Evolutionary conservation across 352 stramenopile species (phyloP).

Genomic region (Phytophthora sp.): DNA sequence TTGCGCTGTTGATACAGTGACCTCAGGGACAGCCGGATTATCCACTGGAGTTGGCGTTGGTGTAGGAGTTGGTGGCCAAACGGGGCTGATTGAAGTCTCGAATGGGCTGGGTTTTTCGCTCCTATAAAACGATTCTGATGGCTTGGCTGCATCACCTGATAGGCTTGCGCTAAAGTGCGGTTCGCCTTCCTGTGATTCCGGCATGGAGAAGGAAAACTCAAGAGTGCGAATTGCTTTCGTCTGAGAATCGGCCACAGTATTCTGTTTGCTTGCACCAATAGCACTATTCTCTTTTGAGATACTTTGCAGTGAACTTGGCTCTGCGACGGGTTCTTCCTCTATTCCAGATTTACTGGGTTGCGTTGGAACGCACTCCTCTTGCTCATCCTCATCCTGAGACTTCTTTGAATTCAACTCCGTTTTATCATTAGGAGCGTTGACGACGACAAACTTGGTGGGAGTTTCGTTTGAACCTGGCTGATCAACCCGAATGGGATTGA

Average conservation of each 20-base stretch:
- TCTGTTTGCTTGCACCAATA: not conserved
- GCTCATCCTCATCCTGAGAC: constrained; percentile 26
- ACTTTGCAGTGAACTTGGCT: constrained; percentile 13
- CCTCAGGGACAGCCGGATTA: not conserved
- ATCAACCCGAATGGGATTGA: constrained; percentile 9
- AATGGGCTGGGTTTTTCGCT: constrained; percentile 19
- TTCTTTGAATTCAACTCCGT: not conserved
- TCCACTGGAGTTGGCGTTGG: constrained; percentile 16
- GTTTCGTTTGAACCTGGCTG: not conserved
- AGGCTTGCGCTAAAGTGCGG: constrained; percentile 43
- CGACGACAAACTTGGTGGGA: not conserved
- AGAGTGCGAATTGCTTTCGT: constrained; percentile 63
- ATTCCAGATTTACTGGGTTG: constrained; percentile 37
- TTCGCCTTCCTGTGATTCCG: constrained; percentile 63
- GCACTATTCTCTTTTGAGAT: constrained; percentile 43
- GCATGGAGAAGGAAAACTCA: constrained; percentile 69
- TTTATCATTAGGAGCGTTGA: not conserved
- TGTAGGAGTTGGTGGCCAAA: constrained; percentile 18
- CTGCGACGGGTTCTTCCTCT: constrained; percentile 11
- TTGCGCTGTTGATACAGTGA: not conserved
- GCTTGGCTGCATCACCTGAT: constrained; percentile 42
- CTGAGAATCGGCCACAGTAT: constrained; percentile 34
- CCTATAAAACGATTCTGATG: constrained; percentile 17
- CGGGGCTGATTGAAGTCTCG: constrained; percentile 33
- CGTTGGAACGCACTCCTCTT: constrained; percentile 55